Evolutionary conservation across 1,284 basidiomycete species (phyloP).

Genomic region (Apiotrichum domesticum): DNA sequence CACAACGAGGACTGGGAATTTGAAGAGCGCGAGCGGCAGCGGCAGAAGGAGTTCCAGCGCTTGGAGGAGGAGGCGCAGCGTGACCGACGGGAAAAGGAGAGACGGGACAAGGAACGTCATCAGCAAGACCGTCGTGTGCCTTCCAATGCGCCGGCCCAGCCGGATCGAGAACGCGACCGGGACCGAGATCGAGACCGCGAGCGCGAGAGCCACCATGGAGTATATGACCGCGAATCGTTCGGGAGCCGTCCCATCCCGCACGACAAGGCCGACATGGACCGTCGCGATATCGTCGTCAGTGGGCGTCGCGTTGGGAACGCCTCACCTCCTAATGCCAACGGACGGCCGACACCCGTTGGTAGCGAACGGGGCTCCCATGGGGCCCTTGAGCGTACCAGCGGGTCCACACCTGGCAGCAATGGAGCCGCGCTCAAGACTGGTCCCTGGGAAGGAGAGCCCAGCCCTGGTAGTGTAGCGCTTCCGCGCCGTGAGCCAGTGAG

Average conservation of each 20-base stretch:
- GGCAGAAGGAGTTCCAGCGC: slow-evolving; percentile 36
- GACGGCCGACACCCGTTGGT: not conserved
- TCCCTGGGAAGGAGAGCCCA: slow-evolving; percentile 1
- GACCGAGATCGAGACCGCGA: not conserved
- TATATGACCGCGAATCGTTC: slow-evolving; percentile 6
- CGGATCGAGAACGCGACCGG: slow-evolving; percentile 14
- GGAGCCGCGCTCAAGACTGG: not conserved
- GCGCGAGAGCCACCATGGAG: slow-evolving; percentile 2
- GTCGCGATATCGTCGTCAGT: slow-evolving; percentile 32
- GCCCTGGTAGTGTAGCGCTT: slow-evolving; percentile 20
- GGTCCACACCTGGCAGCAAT: not conserved
- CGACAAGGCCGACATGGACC: slow-evolving; percentile 25
- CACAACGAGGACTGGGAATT: slow-evolving; percentile 39
- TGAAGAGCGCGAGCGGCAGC: slow-evolving; percentile 37
- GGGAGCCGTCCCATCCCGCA: not conserved
- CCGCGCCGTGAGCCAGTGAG: slow-evolving; percentile 21
- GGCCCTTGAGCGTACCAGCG: not conserved
- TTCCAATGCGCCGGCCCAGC: not conserved
- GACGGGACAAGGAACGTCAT: slow-evolving; percentile 23
- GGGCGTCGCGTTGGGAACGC: slow-evolving; percentile 26
- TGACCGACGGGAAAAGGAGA: slow-evolving; percentile 34
- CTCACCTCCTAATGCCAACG: slow-evolving; percentile 19
- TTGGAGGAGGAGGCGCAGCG: slow-evolving; percentile 37
- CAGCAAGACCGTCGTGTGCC: not conserved
- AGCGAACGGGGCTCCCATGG: not conserved